A percentile compares a stretch with the other conserved stretches of the same genome.
Conservation (phyloP, 1,284 basidiomycete genomes). For the Thecaphora thlaspeos region DNA sequence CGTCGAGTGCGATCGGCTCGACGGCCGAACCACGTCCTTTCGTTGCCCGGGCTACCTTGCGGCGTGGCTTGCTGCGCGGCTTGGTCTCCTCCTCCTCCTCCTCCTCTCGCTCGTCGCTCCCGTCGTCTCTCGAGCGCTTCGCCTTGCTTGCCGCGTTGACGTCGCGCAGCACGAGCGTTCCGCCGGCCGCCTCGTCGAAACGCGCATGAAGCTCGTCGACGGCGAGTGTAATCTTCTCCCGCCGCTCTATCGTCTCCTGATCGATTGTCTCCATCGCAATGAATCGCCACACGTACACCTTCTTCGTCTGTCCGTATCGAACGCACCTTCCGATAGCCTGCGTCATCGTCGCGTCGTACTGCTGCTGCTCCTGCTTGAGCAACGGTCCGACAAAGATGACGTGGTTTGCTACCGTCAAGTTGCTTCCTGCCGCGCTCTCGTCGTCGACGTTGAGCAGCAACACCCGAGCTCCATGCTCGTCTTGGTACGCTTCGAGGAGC, state of each 20-base stretch:
- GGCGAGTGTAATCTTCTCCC: constrained; percentile 58
- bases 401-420: constrained; percentile 88
- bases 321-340: constrained; percentile 42
- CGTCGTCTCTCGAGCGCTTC: constrained; percentile 4
- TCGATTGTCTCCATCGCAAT: constrained; percentile 39
- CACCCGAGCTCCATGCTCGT: constrained; percentile 66
- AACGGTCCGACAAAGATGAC: constrained; percentile 91
- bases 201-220: constrained; percentile 55
- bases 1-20: neutral
- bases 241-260: constrained; percentile 32
- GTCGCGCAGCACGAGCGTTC: constrained; percentile 29
- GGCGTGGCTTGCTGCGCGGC: no score
- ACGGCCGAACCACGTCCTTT: neutral
- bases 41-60: no score
- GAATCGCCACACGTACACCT: constrained; percentile 39
- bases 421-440: constrained; percentile 87
- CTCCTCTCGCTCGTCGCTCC: constrained; percentile 20
- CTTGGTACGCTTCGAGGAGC: constrained; percentile 66
- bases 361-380: constrained; percentile 67
- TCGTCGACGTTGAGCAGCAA: constrained; percentile 87
- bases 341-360: constrained; percentile 43
- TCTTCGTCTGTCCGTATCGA: constrained; percentile 39
- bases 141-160: constrained; percentile 9
- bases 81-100: constrained; percentile 59
- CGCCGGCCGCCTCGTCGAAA: constrained; percentile 66